These are phyloP conservation scores for Fusarium sp. DNA, from an alignment of 2,329 filamentous ascomycete genomes.

Conservation along the genomic window DNA sequence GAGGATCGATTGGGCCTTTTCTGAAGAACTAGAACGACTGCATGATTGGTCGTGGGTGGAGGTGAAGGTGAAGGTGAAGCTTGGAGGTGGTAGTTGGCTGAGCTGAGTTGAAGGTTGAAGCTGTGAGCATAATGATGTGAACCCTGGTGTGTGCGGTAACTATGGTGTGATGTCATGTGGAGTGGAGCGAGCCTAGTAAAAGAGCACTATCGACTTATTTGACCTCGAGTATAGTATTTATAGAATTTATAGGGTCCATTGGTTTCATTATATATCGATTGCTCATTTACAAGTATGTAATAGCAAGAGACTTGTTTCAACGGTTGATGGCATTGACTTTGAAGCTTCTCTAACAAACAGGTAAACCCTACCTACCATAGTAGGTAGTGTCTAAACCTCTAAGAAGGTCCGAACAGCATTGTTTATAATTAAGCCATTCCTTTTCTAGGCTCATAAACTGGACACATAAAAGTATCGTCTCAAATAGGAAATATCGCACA, in stretches of 20 bases:
- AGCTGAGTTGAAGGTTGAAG: slow-evolving; percentile 10
- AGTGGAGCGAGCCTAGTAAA: slow-evolving; percentile 30
- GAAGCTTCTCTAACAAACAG: too few species aligned
- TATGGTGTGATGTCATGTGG: slow-evolving; percentile 44
- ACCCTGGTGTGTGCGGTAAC: slow-evolving; percentile 24
- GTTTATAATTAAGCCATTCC: too few species aligned
- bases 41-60: slow-evolving; percentile 20
- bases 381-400: too few species aligned
- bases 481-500: slow-evolving; percentile 35
- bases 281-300: too few species aligned
- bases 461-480: neutral
- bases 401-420: too few species aligned
- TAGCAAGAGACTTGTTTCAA: too few species aligned
- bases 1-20: slow-evolving; percentile 14
- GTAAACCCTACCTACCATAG: too few species aligned
- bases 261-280: too few species aligned
- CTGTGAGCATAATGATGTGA: slow-evolving; percentile 16
- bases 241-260: too few species aligned
- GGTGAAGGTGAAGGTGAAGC: slow-evolving; percentile 8
- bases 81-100: slow-evolving; percentile 10
- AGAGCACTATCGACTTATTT: neutral
- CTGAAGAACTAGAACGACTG: slow-evolving; percentile 15
- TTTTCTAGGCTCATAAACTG: too few species aligned
- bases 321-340: too few species aligned
- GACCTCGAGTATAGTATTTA: too few species aligned